Conservation (phyloP, 2,329 filamentous ascomycete genomes). For the Gliomastix tumulicola region DNA sequence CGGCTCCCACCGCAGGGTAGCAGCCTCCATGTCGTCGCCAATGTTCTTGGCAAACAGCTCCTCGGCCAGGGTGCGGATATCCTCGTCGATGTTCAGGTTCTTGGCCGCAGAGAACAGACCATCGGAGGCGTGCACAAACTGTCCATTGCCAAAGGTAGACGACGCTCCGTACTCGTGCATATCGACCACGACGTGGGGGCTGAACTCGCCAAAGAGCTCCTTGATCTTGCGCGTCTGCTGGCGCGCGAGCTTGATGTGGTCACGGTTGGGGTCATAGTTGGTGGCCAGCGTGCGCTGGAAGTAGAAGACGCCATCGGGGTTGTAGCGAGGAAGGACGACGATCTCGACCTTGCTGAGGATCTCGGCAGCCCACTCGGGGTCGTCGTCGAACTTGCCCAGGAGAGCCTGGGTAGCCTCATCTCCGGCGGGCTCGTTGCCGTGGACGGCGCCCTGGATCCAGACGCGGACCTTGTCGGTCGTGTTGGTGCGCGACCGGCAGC, state of each 20-base stretch:
- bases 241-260: conserved; percentile 21
- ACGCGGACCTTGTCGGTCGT: conserved; percentile 16
- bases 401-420: conserved; percentile 20
- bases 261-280: conserved; percentile 22
- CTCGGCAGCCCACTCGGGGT: conserved; percentile 17
- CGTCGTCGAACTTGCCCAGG: conserved; percentile 18
- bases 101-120: conserved; percentile 23
- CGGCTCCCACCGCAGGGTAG: conserved; percentile 17
- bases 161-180: conserved; percentile 20
- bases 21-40: conserved; percentile 16
- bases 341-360: conserved; percentile 18
- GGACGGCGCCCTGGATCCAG: conserved; percentile 21
- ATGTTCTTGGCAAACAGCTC: conserved; percentile 17
- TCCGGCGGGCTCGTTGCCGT: conserved; percentile 23
- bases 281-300: conserved; percentile 20
- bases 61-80: conserved; percentile 18
- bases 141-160: conserved; percentile 11
- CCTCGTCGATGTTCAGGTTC: conserved; percentile 21
- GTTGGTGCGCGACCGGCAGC: neutral
- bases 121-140: conserved; percentile 14
- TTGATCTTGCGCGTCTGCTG: conserved; percentile 22
- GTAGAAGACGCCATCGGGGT: conserved; percentile 23
- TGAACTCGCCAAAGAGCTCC: conserved; percentile 14
- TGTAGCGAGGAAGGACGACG: conserved; percentile 20
- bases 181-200: conserved; percentile 21